Evolutionary conservation across 345 rosid species (phyloP), one percentile per base, ranked within the genome.

Genomic region (Moricandia moricandioides): DNA sequence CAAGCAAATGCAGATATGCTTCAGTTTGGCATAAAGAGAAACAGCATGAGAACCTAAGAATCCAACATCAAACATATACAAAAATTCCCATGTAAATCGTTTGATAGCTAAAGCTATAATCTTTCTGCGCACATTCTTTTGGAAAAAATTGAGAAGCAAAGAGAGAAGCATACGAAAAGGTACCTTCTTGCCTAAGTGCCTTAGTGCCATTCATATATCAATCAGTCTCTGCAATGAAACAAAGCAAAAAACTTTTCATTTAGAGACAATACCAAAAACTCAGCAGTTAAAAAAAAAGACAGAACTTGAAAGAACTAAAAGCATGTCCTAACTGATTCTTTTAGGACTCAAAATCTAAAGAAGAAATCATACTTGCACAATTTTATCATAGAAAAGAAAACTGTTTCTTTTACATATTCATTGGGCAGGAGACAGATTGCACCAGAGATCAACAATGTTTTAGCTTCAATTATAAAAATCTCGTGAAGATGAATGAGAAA

Each of bases 121-220:
- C 62, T 2, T 45, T 65, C 6, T 0, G 1, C 16, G 39, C 13
- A 17, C 13, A 64, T 26, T 7, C 33, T 4, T 21, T 35, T 13
- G 8, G 34, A 6, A 34, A 71, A 6, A 24, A 2, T 0, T 13
- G 8, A 6, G 8, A 24, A 34, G 1, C 11, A 8, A 65, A 49
- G 18, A 54, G 7, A 56, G 14, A 52, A 39, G n/a, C 9, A 5
- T 14, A 18, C 27, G 43, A 35, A 69, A 31, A 43, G 51, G n/a
- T 77, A 86, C 95, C 87, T 74, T 84, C 71, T 74, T 85, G 31
- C 78, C 67, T 61, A 81, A 70, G 40, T 77, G 75, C 72, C 76
- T 82, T 73, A 84, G 85, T 76, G 95, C 90, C 92, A 89, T 89
- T 79, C 85, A 83, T 69, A 77, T 63, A 69, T 59, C 65, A 64